phyloP scores from a whole-genome alignment of 768 basidiomycete species.

The Pisolithus sp. region DNA sequence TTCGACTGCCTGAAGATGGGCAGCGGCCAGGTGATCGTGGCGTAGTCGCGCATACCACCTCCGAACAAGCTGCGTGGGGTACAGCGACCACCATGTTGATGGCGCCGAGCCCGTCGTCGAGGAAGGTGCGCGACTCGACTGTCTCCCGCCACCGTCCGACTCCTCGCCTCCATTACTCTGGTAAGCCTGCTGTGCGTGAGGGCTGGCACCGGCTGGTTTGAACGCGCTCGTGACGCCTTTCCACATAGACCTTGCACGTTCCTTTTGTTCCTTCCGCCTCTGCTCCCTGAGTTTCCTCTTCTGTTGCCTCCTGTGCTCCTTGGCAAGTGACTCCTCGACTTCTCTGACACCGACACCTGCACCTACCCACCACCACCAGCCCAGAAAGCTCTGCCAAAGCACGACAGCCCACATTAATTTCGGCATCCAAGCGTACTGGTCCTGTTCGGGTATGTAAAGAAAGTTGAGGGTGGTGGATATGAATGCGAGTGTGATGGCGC shows the following conservation, averaged over 20 bases:
- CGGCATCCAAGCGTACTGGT: constrained; percentile 89
- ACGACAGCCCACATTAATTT: constrained; percentile 86
- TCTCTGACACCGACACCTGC: constrained; percentile 75
- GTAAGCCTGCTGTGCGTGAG: not conserved
- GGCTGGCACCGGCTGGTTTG: constrained; percentile 7
- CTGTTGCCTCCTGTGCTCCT: constrained; percentile 48
- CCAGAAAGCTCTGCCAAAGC: constrained; percentile 94
- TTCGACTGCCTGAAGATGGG: constrained; percentile 64
- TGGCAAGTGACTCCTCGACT: constrained; percentile 54
- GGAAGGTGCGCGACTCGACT: not conserved
- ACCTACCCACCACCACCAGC: constrained; percentile 99
- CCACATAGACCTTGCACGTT: constrained; percentile 52
- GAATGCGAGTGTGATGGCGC: constrained; percentile 77
- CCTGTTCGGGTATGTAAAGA: constrained; percentile 74
- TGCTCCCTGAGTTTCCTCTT: constrained; percentile 43
- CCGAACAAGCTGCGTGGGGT: constrained; percentile 32
- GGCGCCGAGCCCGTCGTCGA: not conserved
- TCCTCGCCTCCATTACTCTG: not conserved
- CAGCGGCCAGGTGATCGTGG: constrained; percentile 65
- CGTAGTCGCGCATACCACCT: constrained; percentile 56
- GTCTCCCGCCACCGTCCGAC: not conserved
- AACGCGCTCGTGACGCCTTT: constrained; percentile 52
- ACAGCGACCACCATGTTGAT: not conserved
- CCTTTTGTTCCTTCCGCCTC: constrained; percentile 42
- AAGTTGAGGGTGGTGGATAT: constrained; percentile 83